phyloP scores from a whole-genome alignment of 2,329 filamentous ascomycete species.

The Exophiala sp. region DNA sequence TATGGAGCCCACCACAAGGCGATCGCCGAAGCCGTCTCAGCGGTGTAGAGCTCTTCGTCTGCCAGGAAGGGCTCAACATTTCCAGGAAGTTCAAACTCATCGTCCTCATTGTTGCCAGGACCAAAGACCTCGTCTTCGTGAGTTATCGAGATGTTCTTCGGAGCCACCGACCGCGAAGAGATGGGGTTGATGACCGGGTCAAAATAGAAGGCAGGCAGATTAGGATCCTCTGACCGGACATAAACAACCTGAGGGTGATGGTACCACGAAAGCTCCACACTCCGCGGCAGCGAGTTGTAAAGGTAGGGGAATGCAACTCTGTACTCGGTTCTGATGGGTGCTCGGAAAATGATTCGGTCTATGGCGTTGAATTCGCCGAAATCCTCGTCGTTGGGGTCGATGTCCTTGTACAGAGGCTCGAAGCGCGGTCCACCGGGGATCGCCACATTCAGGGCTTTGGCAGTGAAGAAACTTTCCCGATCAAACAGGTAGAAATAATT shows the following conservation, averaged over 20 bases:
- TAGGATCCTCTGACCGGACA: slow-evolving; percentile 76
- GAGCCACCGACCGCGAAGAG: slow-evolving; percentile 85
- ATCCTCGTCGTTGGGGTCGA: slow-evolving; percentile 97
- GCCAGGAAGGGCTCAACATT: slow-evolving; percentile 81
- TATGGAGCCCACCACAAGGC: slow-evolving; percentile 97
- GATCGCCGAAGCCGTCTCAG: slow-evolving; percentile 85
- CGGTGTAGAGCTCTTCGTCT: slow-evolving; percentile 81
- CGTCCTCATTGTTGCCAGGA: slow-evolving; percentile 70
- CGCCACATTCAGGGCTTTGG: slow-evolving; percentile 93
- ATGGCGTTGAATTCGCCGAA: slow-evolving; percentile 99
- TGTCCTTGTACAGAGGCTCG: slow-evolving; percentile 95
- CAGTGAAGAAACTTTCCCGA: slow-evolving; percentile 86
- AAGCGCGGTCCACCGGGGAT: slow-evolving; percentile 96
- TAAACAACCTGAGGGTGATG: slow-evolving; percentile 92
- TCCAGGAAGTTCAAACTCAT: slow-evolving; percentile 74
- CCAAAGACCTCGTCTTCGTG: slow-evolving; percentile 95
- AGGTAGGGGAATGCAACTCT: slow-evolving; percentile 89
- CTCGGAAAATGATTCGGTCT: slow-evolving; percentile 96
- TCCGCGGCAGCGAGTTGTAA: slow-evolving; percentile 93
- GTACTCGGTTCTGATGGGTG: slow-evolving; percentile 90
- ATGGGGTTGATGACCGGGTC: slow-evolving; percentile 98
- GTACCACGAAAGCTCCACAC: slow-evolving; percentile 89
- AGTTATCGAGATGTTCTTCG: slow-evolving; percentile 85
- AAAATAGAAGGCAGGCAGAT: slow-evolving; percentile 93
- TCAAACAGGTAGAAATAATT: slow-evolving; percentile 99